A percentile compares a stretch with the other conserved stretches of the same genome.
Evolutionary conservation across 768 basidiomycete genomes (phyloP).

Genomic region (Tricholoma sp.): DNA sequence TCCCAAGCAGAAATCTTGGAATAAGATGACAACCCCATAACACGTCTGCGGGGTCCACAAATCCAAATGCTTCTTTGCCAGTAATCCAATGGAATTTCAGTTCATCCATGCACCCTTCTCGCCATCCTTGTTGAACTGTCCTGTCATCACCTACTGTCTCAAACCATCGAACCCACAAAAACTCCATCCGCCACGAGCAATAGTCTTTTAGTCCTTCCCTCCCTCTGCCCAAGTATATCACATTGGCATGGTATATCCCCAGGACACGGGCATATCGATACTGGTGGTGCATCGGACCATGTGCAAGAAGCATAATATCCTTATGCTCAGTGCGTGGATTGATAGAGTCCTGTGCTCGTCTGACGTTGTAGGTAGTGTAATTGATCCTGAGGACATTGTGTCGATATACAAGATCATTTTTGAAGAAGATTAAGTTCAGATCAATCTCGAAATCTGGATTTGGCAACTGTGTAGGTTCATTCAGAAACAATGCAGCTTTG

Average conservation of each 20-base stretch:
- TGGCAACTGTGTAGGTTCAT: neutral
- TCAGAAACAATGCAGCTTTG: no score
- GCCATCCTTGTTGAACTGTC: no score
- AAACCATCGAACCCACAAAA: constrained; percentile 24
- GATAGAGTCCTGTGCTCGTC: constrained; percentile 33
- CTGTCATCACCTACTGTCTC: neutral
- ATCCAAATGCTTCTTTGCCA: no score
- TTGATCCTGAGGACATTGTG: constrained; percentile 24
- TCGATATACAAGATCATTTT: neutral
- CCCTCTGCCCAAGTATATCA: neutral
- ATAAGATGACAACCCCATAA: no score
- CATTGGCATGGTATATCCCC: constrained; percentile 17
- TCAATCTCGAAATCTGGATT: neutral
- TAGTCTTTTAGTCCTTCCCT: neutral
- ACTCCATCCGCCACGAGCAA: constrained; percentile 15
- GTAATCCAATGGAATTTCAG: no score
- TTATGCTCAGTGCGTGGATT: constrained; percentile 26
- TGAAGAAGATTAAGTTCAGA: neutral
- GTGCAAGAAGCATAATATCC: constrained; percentile 30
- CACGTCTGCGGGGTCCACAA: no score
- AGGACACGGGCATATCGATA: constrained; percentile 30
- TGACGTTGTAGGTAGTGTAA: constrained; percentile 20
- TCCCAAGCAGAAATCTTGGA: no score
- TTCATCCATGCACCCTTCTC: no score
- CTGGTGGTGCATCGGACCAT: constrained; percentile 21